Evolutionary conservation across 2,329 filamentous ascomycete genomes (phyloP), one percentile per base, ranked within the genome.

Genomic region (Aspergillus sp.): DNA sequence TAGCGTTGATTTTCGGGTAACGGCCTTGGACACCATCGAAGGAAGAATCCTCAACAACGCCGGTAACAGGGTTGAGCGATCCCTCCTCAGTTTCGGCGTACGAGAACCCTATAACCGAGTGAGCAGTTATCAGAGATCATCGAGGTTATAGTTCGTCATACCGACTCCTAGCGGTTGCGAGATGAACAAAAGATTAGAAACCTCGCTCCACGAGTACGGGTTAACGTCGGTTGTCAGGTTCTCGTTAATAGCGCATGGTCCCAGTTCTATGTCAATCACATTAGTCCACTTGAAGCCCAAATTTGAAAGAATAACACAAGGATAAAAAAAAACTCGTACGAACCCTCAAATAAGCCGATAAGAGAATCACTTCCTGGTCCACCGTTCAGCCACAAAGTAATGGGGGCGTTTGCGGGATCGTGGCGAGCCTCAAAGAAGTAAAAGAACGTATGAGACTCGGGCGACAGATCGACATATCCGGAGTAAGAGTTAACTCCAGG

Each of bases 91-190:
- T 68, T 12, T 70, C 67, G 14, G 67, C 62, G 54, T 74, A 74
- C 6, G 72, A 74, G 57, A 74, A 73, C 3, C 72, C 72, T 73
- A 39, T 21, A 14, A 40, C 12, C 14, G 11, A 21, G 40, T 48
- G 23, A 57, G 33, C 31, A 19, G 23, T 17, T 40, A 15, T 39
- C 8, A 2, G n/a, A 31, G 9, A 17, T 8, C 23, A 11, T 44
- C 31, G 25, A 7, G 11, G 12, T 11, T 4, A 12, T 15, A 27
- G 40, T 11, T 27, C 19, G 9, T 19, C 66, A 46, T 70, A 75
- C 84, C 84, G 27, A 81, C 79, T 35, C 82, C 82, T n/a, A 84
- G 74, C 9, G 85, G 85, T 70, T 87, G 84, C 54, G 83, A 84
- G 52, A 88, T 75, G 71, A 86, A 87, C 9, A 88, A 73, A 70